These are phyloP conservation scores for Antrodiella citrinella DNA, from an alignment of 768 basidiomycete genomes.

Conservation along the genomic window DNA sequence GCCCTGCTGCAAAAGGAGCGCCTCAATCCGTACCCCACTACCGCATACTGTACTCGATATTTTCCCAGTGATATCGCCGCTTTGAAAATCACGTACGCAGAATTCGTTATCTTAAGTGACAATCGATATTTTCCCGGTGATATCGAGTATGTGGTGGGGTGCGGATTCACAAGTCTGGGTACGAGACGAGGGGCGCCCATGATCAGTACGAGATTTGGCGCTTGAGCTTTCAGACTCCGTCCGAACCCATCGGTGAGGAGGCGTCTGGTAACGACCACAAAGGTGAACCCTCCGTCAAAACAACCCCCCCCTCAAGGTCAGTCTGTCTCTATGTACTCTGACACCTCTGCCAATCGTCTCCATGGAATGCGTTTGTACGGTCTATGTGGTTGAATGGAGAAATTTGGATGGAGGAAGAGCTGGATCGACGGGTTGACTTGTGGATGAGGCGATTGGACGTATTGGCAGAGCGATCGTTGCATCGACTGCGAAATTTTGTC, in stretches of 20 bases:
- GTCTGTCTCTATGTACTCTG: constrained; percentile 18
- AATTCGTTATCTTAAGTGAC: too few relatives aligned
- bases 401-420: constrained; percentile 10
- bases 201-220: neutral
- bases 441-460: constrained; percentile 19
- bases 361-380: constrained; percentile 9
- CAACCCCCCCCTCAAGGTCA: constrained; percentile 27
- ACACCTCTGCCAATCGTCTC: constrained; percentile 15
- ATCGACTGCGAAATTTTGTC: constrained; percentile 4
- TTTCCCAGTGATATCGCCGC: too few relatives aligned
- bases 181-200: too few relatives aligned
- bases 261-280: neutral
- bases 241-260: constrained; percentile 6
- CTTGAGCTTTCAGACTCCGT: constrained; percentile 9
- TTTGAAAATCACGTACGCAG: too few relatives aligned
- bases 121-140: too few relatives aligned
- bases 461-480: constrained; percentile 1
- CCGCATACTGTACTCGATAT: too few relatives aligned
- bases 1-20: too few relatives aligned
- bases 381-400: constrained; percentile 6
- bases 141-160: too few relatives aligned
- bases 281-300: constrained; percentile 21
- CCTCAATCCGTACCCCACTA: too few relatives aligned
- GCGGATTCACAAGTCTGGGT: too few relatives aligned
- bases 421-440: constrained; percentile 18